Evolutionary conservation across 176 grass and related monocot species (phyloP).

Genomic region (Elymus sibiricus): DNA sequence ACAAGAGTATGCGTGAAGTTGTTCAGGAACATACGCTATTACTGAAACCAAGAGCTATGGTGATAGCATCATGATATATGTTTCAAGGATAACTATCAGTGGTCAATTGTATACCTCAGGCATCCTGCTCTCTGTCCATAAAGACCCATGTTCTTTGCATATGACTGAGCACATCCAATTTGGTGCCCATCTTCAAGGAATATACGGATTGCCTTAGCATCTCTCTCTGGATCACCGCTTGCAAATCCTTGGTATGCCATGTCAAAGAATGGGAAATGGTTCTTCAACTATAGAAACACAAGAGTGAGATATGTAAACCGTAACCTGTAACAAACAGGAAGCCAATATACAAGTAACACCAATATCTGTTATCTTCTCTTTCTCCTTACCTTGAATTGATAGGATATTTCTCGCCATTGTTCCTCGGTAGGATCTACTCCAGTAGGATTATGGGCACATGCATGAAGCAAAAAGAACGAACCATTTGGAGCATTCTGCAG

Average conservation of each 20-base stretch:
- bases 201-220: slow-evolving; percentile 91
- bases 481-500: slow-evolving; percentile 92
- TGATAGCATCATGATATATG: neutral
- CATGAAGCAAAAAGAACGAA: slow-evolving; percentile 98
- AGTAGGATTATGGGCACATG: slow-evolving; percentile 98
- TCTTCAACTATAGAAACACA: slow-evolving; percentile 56
- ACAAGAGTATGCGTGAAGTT: neutral
- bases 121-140: slow-evolving; percentile 94
- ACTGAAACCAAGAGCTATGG: neutral
- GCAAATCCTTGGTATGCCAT: slow-evolving; percentile 99
- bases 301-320: neutral
- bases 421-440: slow-evolving; percentile 98
- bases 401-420: slow-evolving; percentile 97
- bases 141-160: slow-evolving; percentile 97
- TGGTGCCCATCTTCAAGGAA: slow-evolving; percentile 95
- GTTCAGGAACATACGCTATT: neutral
- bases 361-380: neutral
- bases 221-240: slow-evolving; percentile 85
- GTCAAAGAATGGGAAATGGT: slow-evolving; percentile 99
- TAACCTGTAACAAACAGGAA: neutral
- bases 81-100: neutral
- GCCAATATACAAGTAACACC: neutral
- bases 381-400: slow-evolving; percentile 71
- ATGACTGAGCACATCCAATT: slow-evolving; percentile 96
- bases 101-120: slow-evolving; percentile 57